Evolutionary conservation across 805 yeast species (phyloP), one percentile per base, ranked within the genome.

Genomic region (Kluyveromyces starmeri): DNA sequence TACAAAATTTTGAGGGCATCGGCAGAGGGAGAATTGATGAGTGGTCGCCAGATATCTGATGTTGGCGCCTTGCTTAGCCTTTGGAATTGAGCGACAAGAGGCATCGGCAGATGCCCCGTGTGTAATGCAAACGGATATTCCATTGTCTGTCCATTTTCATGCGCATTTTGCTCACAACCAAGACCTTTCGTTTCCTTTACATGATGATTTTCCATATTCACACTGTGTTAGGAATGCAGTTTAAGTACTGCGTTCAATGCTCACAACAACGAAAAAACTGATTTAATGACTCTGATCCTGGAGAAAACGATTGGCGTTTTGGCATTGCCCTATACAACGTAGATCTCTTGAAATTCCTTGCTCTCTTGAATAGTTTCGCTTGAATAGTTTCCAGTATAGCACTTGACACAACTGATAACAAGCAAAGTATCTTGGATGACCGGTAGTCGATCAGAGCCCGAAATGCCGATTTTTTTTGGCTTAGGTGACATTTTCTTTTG

Each of bases 41-140:
- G 42, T 58, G 64, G 64, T 59, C 64, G 50, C 46, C 43, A 58
- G 62, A 58, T 50, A 58, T 51, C 64, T 58, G 62, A 58, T 48
- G 26, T 30, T 30, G 33, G 22, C 12, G 5, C 26, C 13, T 23
- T 10, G 11, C n/a, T 14, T 10, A 6, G 14, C 23, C 8, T 20
- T 20, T 8, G 23, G 14, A 5, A 18, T 27, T 27, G 30, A n/a
- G n/a, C 20, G 11, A 6, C 15, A 8, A 11, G 12, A 13, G 25
- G 26, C 33, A 30, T 30, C 26, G 19, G 33, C 19, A 3, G 33
- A 30, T 30, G 26, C 25, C 7, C 19, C 16, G 11, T 30, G 26
- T 14, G 13, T 14, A 23, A 23, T 10, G 26, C 11, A 23, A 23
- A 14, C 10, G 11, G 11, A 20, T 20, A 11, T 11, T 20, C 11